These are phyloP conservation scores for Platanthera guangdongensis DNA, from an alignment of 106 monocot species.

Conservation along the genomic window DNA sequence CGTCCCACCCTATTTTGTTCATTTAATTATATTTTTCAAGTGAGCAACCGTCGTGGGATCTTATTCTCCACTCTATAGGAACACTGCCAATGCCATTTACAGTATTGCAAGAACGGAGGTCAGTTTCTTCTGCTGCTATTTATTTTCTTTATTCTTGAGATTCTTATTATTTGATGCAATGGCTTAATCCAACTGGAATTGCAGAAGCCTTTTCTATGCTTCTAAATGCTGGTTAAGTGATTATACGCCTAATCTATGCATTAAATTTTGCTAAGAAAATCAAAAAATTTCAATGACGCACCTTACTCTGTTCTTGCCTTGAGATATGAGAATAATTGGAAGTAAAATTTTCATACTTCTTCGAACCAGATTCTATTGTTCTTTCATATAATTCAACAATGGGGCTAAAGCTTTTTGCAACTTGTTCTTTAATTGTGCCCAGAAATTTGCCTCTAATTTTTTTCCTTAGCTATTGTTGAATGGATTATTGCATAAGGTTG, in stretches of 20 bases:
- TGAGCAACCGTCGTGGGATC: constrained; percentile 40
- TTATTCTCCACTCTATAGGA: constrained; percentile 48
- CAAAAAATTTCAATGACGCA: not conserved
- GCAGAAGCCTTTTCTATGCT: not conserved
- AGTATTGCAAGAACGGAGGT: constrained; percentile 57
- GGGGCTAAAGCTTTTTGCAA: no score
- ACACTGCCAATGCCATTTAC: constrained; percentile 71
- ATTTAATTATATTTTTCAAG: constrained; percentile 16
- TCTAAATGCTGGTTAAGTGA: not conserved
- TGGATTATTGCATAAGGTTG: no score
- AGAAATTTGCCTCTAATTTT: no score
- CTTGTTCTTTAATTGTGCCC: no score
- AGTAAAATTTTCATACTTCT: not conserved
- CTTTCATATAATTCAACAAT: no score
- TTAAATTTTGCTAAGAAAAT: not conserved
- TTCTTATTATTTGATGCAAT: not conserved
- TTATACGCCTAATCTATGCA: not conserved
- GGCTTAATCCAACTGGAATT: not conserved
- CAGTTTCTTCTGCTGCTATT: not conserved
- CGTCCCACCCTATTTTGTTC: no score
- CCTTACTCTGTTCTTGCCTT: not conserved
- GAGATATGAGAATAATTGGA: not conserved
- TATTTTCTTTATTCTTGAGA: not conserved
- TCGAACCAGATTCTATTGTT: no score
- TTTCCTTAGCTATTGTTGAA: no score